A percentile compares a stretch with the other conserved stretches of the same genome.
These are phyloP conservation scores for Quercus engelmannii DNA, from an alignment of 306 rosid species.

Conservation along the genomic window DNA sequence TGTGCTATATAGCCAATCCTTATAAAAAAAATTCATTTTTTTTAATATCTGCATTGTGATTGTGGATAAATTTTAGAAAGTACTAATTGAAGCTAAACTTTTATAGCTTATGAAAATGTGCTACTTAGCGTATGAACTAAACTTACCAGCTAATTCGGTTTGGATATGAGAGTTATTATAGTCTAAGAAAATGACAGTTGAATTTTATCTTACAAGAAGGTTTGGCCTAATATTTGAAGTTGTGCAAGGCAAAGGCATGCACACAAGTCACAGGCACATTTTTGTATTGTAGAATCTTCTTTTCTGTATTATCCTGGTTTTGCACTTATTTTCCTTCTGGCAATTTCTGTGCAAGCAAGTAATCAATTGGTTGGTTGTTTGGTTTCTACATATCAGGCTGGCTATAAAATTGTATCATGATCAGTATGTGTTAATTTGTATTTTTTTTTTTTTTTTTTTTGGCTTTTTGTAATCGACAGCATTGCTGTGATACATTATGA, in stretches of 20 bases:
- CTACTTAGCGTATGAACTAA: not conserved
- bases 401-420: not conserved
- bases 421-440: not conserved
- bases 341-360: not conserved
- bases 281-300: not conserved
- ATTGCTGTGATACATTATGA: slow-evolving; percentile 9
- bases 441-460: not conserved
- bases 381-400: not conserved
- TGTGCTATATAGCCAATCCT: not conserved
- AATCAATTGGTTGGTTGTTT: not conserved
- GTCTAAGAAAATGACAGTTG: not conserved
- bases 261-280: not conserved
- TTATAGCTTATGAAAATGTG: not conserved
- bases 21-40: not conserved
- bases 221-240: not conserved
- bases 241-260: not conserved
- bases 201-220: not conserved
- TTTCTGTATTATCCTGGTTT: not conserved
- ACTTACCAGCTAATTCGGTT: not conserved
- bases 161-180: not conserved
- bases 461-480: not conserved
- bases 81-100: no score
- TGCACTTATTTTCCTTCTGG: not conserved
- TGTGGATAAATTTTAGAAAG: no score
- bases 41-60: not conserved